Base-by-base conservation (phyloP, 2,329 filamentous ascomycete species). In the Hypoxylon sp. region DNA sequence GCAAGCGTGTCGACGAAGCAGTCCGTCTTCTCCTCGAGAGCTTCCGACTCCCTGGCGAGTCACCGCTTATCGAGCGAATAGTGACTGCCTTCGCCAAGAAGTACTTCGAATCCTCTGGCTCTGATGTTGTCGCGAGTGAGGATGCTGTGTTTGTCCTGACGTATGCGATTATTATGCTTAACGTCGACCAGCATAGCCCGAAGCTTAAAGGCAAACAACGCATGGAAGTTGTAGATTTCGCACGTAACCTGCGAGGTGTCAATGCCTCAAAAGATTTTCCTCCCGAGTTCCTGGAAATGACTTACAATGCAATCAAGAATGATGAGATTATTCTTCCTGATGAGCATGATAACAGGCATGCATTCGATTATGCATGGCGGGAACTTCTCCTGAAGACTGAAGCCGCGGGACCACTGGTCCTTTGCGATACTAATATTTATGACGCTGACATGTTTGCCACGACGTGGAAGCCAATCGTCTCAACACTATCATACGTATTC, bases 361-460 rank as follows among this genome's bases (percentile, higher is more conserved):
- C 91, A 1, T 97, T 97, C 67, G 93, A 97, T 69, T 94, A 96
- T 71, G 93, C 94, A 2, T 99, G 94, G 94, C 93, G 93, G 69
- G 94, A 99, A 70, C 76, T 99, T 7, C 75, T 97, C 29, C 75
- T 91, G 58, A 97, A 97, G 74, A 88, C 91, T 0, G 86, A 89
- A 59, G 83, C 84, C 5, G 84, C 90, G 0, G 86, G 88, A 1
- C 82, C 87, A 41, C 78, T 97, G 32, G 75, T 88, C 23, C 77
- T 93, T 20, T 95, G 91, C 69, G 82, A 96, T 61, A 96, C 93
- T 3, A 97, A 97, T 67, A 86, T 96, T 27, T 99, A 91, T 70
- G 95, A 99, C 71, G 90, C 92, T 3, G 92, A 99, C 68, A 97
- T 99, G 90, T 99, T 99, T 70, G 86, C 89, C 49, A 89, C 91